Evolutionary conservation across 176 grass and related monocot genomes (phyloP), one percentile per base, ranked within the genome.

Genomic region (Secale cereale): DNA sequence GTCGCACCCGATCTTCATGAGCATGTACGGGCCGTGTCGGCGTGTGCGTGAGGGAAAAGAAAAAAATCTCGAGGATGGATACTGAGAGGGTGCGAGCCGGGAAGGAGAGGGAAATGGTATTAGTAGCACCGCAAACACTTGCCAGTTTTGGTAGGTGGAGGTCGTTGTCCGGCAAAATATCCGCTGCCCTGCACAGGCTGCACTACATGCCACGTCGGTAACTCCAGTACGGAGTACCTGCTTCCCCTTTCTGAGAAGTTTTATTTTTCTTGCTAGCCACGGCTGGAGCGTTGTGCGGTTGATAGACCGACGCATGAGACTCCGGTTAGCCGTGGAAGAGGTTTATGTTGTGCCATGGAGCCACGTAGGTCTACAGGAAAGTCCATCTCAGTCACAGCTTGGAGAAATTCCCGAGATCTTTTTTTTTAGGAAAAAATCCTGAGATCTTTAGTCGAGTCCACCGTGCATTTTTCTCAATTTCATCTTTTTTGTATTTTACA

Each of bases 1-100:
- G 81, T 96, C 94, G 82, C 91, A 93, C 88, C 77, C 80, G 67
- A 96, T 85, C 94, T 96, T 96, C 94, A 96, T 95, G 32, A 15
- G 33, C 36, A 33, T 3, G 13, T 74, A 12, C 43, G 15, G 26
- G 27, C 17, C 10, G 30, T 2, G 32, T 23, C 10, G 11, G 20
- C 5, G 76, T 32, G 41, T 45, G 41, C 41, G 12, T 76, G 20
- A 22, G 54, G 4, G 32, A 0, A n/a, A 15, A 31, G 15, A 56
- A 33, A 59, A 33, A 59, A 37, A 35, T 50, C 15, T 27, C 6
- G 3, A 37, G 76, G 20, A 59, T 59, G 50, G 76, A 39, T 76
- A 31, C 15, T 19, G 28, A 15, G 30, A 31, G 19, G 32, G 66
- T 5, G 26, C 5, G 20, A 68, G 66, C 19, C n/a, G 4, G 56